These are phyloP conservation scores for Xylariaceae sp. DNA, from an alignment of 2,329 filamentous ascomycete species.

Conservation along the genomic window DNA sequence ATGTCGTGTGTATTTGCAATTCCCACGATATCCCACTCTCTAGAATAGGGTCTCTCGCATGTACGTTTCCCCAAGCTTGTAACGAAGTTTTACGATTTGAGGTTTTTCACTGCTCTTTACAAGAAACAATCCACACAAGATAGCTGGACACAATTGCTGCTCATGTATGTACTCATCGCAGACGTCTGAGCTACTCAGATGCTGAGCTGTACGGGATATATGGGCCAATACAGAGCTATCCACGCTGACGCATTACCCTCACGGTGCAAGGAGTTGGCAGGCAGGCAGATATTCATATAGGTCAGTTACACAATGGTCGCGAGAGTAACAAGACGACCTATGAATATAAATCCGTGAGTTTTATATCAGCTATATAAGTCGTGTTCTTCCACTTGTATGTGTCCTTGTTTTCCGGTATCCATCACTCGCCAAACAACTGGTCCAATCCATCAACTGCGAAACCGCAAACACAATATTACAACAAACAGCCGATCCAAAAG, in stretches of 20 bases:
- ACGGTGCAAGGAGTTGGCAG: neutral
- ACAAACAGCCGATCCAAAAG: too few relatives aligned
- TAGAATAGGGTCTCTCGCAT: neutral
- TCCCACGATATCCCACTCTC: neutral
- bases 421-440: too few relatives aligned
- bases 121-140: too few relatives aligned
- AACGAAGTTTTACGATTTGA: slow-evolving; percentile 14
- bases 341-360: neutral
- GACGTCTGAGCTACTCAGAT: neutral
- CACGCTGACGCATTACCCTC: too few relatives aligned
- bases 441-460: too few relatives aligned
- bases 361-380: neutral
- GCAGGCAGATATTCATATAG: neutral
- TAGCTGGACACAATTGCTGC: neutral
- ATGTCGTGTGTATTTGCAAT: neutral
- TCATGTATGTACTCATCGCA: slow-evolving; percentile 10
- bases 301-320: neutral
- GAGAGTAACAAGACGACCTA: neutral
- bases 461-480: too few relatives aligned
- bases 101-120: neutral
- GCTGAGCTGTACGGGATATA: too few relatives aligned
- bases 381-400: neutral
- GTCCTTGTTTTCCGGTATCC: too few relatives aligned
- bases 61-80: slow-evolving; percentile 6
- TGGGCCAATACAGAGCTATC: too few relatives aligned